Conservation (phyloP, 1,284 basidiomycete species). For the Moesziomyces aphidis region DNA sequence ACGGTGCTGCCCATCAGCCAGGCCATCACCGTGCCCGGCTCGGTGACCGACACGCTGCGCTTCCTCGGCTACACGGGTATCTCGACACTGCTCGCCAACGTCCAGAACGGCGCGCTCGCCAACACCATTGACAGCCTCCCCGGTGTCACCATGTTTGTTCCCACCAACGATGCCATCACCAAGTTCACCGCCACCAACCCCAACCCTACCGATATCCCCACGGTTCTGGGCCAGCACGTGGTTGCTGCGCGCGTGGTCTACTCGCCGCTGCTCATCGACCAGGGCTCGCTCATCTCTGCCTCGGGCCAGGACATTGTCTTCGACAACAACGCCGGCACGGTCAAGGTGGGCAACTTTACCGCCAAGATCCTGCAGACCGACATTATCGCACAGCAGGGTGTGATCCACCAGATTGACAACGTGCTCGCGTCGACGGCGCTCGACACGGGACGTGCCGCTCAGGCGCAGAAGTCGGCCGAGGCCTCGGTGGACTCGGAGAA, state of each 20-base stretch:
- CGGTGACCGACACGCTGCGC: conserved; percentile 36
- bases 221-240: conserved; percentile 50
- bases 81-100: conserved; percentile 24
- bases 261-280: conserved; percentile 50
- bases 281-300: conserved; percentile 48
- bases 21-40: conserved; percentile 54
- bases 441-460: conserved; percentile 42
- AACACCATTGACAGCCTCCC: conserved; percentile 41
- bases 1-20: conserved; percentile 51
- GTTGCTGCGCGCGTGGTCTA: conserved; percentile 51
- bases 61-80: conserved; percentile 33
- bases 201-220: conserved; percentile 29
- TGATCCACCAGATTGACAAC: conserved; percentile 54
- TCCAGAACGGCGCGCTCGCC: conserved; percentile 32
- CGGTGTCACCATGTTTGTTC: conserved; percentile 56
- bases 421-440: conserved; percentile 46
- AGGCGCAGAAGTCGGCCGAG: conserved; percentile 48
- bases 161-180: conserved; percentile 42
- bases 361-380: conserved; percentile 54
- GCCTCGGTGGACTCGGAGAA: conserved; percentile 13
- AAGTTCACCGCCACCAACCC: conserved; percentile 31
- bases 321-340: conserved; percentile 39
- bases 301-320: conserved; percentile 54
- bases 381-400: conserved; percentile 51
- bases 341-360: conserved; percentile 48